Base-by-base conservation (phyloP, 768 basidiomycete species). In the Fistulinella prunicolor region DNA sequence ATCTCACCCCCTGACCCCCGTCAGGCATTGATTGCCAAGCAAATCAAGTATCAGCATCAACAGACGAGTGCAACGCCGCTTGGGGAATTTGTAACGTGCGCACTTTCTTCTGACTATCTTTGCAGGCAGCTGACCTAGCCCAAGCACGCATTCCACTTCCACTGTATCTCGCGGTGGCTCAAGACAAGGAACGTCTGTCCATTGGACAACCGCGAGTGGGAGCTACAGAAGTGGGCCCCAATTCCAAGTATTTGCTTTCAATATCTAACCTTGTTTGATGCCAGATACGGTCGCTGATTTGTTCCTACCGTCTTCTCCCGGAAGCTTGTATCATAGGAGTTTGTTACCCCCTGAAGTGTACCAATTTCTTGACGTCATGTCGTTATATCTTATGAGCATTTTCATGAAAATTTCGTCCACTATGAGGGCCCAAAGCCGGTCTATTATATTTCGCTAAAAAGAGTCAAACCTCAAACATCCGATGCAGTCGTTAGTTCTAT, bases 1-100 rank as follows among this genome's bases (percentile, higher is more conserved):
- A n/a, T n/a, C n/a, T n/a, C n/a, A n/a, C n/a, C 34, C 17, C 34
- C 26, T 49, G 46, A 44, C 38, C 24, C 40, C 39, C 36, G 22
- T 5, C 54, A 99, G 95, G 96, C 74, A 99, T 99, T 67, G 96
- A 99, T 66, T 99, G 96, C 68, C 96, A 99, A 68, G 96, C 96
- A 37, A 98, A 99, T 68, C 96, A 98, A 66, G 90, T 94, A 4
- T 96, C 94, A 22, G 91, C 94, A 13, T 93, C 93, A 8, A 92
- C 86, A 58, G 95, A 98, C 60, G 95, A 95, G 64, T 94, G 93
- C 63, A 97, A 95, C 47, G 94, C 94, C 3, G 95, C 95, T 2
- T 99, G 96, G 96, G 96, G 96, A 41, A 94, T 95, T 41, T 99
- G 96, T 69, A 99, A 99, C 67, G 95, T 95, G 32, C 43, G 58